Conservation (phyloP, 2,329 filamentous ascomycete species). For the Colletotrichum endophyticum region DNA sequence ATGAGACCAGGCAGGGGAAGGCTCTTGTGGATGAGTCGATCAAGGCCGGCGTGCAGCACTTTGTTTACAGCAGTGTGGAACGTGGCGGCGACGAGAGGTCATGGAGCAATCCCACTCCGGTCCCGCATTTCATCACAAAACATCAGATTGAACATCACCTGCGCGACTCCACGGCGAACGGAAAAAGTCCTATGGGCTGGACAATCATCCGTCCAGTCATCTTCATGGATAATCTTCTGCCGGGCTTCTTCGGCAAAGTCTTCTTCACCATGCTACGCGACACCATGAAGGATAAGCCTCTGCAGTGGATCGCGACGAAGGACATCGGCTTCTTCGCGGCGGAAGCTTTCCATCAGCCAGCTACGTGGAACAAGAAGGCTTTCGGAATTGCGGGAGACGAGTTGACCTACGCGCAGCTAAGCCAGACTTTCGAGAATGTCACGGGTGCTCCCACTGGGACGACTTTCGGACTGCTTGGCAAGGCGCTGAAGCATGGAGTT, state of each 20-base stretch:
- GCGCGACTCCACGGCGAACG: constrained; percentile 33
- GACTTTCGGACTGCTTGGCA: neutral
- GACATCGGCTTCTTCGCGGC: constrained; percentile 48
- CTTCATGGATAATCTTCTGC: constrained; percentile 58
- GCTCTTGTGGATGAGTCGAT: constrained; percentile 57
- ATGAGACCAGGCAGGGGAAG: constrained; percentile 50
- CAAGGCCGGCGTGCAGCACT: constrained; percentile 55
- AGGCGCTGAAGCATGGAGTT: neutral
- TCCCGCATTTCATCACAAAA: constrained; percentile 64
- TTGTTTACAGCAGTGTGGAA: constrained; percentile 65
- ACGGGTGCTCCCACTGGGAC: neutral
- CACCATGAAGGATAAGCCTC: constrained; percentile 29
- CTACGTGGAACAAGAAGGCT: constrained; percentile 20
- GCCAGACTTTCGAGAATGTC: neutral
- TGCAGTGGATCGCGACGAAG: constrained; percentile 40
- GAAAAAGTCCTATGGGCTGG: constrained; percentile 52
- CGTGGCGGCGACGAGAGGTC: constrained; percentile 54
- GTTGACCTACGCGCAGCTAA: neutral
- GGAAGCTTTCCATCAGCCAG: constrained; percentile 36
- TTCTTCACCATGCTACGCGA: constrained; percentile 34
- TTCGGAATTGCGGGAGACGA: neutral
- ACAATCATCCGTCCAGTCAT: constrained; percentile 63
- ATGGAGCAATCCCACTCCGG: constrained; percentile 50
- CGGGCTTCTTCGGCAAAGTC: constrained; percentile 32
- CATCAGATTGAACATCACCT: constrained; percentile 63